Evolutionary conservation across 2,329 filamentous ascomycete genomes (phyloP), one percentile per base, ranked within the genome.

Genomic region (Epichloe sp.): DNA sequence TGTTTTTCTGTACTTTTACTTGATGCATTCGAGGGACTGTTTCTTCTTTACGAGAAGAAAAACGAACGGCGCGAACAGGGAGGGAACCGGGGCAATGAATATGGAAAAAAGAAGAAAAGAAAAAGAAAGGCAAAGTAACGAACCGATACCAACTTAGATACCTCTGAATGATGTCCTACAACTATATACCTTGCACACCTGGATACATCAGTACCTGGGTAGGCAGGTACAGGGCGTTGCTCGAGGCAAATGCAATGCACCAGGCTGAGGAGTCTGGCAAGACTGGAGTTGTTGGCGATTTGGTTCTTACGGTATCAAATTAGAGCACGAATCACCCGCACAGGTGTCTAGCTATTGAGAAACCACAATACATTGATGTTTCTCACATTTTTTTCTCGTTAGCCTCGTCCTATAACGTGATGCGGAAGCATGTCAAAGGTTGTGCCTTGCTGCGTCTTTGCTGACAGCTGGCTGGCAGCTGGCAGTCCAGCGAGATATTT

Each of bases 251-350:
- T 17, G 19, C 8, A 34, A 41, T 26, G 21, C 37, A 26, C 23
- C 10, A 43, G 38, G 11, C 10, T 5, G n/a, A 40, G 44, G 42
- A 44, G 40, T 38, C 21, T 45, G 7, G 35, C 31, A 42, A 41
- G 46, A 43, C 26, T 34, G 47, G 50, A 50, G 50, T 50, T 52
- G 35, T 17, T 40, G 48, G 50, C 47, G 53, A 46, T 34, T 41
- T 15, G 37, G 21, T 35, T 17, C 8, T 26, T 10, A 14, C n/a
- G 38, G 49, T 51, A 44, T 48, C 15, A 42, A 34, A 2, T 43
- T 48, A 10, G 21, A 47, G 26, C 14, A 38, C 44, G 19, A 11
- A 36, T 51, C 15, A 17, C 37, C 35, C n/a, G 11, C 19, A 34
- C 35, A 43, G 42, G 44, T 47, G 44, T 14, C 26, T 19, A 26